Conservation (phyloP, 2,329 filamentous ascomycete species). For the Graphiopsis chlorocephala region DNA sequence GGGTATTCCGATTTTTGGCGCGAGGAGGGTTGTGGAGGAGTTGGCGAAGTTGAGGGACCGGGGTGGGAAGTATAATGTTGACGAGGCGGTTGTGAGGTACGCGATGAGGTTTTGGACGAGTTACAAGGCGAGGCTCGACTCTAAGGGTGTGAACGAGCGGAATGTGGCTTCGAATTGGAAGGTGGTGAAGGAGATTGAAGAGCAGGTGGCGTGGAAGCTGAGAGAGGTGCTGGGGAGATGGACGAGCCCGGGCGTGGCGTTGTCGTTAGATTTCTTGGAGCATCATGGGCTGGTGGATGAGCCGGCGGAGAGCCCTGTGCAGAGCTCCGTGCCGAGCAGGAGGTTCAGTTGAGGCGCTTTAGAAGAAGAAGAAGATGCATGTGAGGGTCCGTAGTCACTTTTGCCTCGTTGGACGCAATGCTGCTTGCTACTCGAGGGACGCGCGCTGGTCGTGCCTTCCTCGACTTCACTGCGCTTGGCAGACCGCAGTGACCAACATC, state of each 20-base stretch:
- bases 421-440: not conserved
- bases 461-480: not conserved
- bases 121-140: conserved; percentile 1
- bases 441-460: not conserved
- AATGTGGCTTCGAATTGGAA: not conserved
- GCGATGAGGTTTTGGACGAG: not conserved
- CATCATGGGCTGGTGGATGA: not conserved
- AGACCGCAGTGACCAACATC: not conserved
- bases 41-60: not conserved
- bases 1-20: not conserved
- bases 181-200: not conserved
- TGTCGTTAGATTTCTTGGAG: not conserved
- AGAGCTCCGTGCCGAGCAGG: not conserved
- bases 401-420: not conserved
- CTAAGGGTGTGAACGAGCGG: not conserved
- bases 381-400: not conserved
- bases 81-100: conserved; percentile 1
- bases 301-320: not conserved
- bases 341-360: not conserved
- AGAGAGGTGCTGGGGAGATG: not conserved
- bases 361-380: not conserved
- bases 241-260: not conserved
- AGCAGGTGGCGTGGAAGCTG: not conserved
- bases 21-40: not conserved
- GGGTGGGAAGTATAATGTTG: not conserved